Evolutionary conservation across 768 basidiomycete genomes (phyloP).

Genomic region (Mycena haematopus): DNA sequence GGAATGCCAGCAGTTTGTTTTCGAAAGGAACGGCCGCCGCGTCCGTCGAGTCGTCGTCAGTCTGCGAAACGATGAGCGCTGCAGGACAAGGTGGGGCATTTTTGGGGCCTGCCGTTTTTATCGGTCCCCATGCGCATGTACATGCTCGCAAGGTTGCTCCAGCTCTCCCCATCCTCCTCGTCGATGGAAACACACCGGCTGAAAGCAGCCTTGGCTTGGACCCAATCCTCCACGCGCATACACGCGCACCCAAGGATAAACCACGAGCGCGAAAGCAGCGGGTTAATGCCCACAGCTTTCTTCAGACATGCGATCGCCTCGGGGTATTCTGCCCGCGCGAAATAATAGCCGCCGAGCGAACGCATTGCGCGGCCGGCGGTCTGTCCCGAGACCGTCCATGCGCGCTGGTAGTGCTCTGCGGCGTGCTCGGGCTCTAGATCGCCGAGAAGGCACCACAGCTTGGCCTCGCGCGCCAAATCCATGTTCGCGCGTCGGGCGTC

Average conservation of each 20-base stretch:
- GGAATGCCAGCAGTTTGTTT: constrained; percentile 89
- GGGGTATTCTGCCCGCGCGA: constrained; percentile 67
- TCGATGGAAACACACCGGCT: constrained; percentile 87
- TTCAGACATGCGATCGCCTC: constrained; percentile 71
- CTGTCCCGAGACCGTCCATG: constrained; percentile 82
- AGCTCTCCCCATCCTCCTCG: constrained; percentile 96
- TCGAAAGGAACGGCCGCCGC: constrained; percentile 57
- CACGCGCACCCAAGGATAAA: constrained; percentile 95
- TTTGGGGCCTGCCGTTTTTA: constrained; percentile 30
- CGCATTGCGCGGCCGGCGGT: constrained; percentile 92
- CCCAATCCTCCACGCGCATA: constrained; percentile 85
- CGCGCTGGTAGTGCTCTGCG: constrained; percentile 75
- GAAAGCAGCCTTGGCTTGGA: constrained; percentile 83
- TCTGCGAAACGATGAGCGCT: constrained; percentile 19
- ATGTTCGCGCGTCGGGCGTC: constrained; percentile 48
- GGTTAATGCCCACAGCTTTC: constrained; percentile 86
- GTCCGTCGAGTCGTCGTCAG: constrained; percentile 25
- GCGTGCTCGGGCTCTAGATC: constrained; percentile 84
- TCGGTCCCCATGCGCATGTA: constrained; percentile 81
- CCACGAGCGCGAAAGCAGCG: constrained; percentile 87
- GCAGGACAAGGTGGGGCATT: constrained; percentile 5
- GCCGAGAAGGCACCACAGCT: constrained; percentile 94
- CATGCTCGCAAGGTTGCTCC: constrained; percentile 96
- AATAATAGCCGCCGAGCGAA: constrained; percentile 85
- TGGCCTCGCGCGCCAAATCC: constrained; percentile 80